Base-by-base conservation (phyloP, 352 stramenopile genomes). In the Aphanomyces astaci region DNA sequence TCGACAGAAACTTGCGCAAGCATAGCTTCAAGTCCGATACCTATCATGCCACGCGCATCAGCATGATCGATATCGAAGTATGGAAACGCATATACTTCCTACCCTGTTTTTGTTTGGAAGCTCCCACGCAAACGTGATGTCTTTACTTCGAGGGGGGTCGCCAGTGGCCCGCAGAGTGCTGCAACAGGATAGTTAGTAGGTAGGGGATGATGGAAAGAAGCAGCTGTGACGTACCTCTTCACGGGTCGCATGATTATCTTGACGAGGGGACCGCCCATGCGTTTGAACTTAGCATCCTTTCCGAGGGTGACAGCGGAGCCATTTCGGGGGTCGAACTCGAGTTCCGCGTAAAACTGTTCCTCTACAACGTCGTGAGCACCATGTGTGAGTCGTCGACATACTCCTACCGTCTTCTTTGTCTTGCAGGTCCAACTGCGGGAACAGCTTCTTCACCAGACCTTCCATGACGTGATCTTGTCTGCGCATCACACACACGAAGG, bases 401-500 rank as follows among this genome's bases (percentile, higher is more conserved):
- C 10, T 17, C 48, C 0, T 60, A 68, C 62, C 62, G n/a, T 68
- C 62, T 15, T 9, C 15, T 40, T 51, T 48, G 51, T 68, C 62
- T 60, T 68, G 62, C 2, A 31, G 19, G 39, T 68, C 62, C 17
- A 68, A 33, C 19, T 62, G 28, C 5, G 62, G 24, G 27, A 68
- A 59, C 15, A 68, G 62, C 32, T 68, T 68, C 32, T 33, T 25
- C 4, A 68, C 62, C 19, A 68, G 51, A 33, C 62, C 62, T 68
- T 68, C 62, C 62, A 68, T 68, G 10, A 59, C 62, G 17, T 68
- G 62, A 28, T 68, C 62, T 32, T 68, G 62, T 4, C 62, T 68
- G 45, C 27, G 30, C 45, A 56, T 13, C 7, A 15, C 25, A 28
- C 56, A 9, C 3, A 22, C 11, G n/a, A 33, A 59, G 9, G n/a